Evolutionary conservation across 179 eudicot genomes (phyloP), one percentile per base, ranked within the genome.

Genomic region (Patellifolia procumbens): DNA sequence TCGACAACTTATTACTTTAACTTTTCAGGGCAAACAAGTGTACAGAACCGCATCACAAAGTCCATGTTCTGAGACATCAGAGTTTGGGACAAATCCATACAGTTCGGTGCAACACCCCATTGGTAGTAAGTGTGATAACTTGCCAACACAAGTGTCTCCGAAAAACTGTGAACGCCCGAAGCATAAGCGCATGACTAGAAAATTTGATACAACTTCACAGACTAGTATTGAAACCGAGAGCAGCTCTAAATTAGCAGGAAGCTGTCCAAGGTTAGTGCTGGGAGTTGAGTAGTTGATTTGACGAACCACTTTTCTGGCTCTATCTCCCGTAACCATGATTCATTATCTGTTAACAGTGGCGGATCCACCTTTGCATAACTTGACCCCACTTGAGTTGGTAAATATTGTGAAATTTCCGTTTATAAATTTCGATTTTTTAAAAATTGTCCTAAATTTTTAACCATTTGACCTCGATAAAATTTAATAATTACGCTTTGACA

Each of bases 21-120:
- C 1, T 17, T 74, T 74, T 37, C 78, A 84, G 87, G 80, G 78
- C 22, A 67, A 76, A 75, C 80, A 81, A 71, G 65, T 75, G 39
- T 62, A 73, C 68, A 67, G 55, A 56, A 59, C 32, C 34, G n/a
- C 43, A 22, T 26, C 58, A 43, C 80, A 75, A 56, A 37, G 37
- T 75, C 52, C 20, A n/a, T 52, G 12, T 48, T 45, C 60, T 26
- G 61, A 46, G 65, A 17, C 79, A 62, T 70, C 75, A 26, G 59
- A 65, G 24, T 58, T 24, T 35, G 66, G 66, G 42, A 17, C 68
- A 13, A 72, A 68, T 73, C 76, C 52, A 59, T 78, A 34, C 61
- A 72, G 49, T n/a, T 58, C 77, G 4, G 76, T 7, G 19, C 77
- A 74, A 31, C 60, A 51, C 55, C 53, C 83, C 63, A 22, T 28